These are phyloP conservation scores for Crithidia acanthocephali DNA, from an alignment of 208 protist genomes.

Conservation along the genomic window DNA sequence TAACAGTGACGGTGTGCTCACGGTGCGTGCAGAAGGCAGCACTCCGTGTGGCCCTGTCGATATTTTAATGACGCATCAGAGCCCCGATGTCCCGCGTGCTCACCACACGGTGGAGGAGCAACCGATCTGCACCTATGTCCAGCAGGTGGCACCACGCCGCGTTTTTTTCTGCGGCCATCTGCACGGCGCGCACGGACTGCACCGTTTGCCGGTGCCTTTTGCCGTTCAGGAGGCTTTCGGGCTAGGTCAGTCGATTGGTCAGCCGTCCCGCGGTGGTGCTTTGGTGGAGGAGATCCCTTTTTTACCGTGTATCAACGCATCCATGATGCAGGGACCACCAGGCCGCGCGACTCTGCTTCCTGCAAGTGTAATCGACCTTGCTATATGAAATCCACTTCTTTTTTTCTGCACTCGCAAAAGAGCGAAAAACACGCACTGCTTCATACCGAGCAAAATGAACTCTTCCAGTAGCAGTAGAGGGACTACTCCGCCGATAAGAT, in stretches of 20 bases:
- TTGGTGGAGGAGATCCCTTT: conserved; percentile 29
- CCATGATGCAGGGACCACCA: conserved; percentile 41
- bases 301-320: conserved; percentile 56
- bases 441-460: no score
- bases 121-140: conserved; percentile 40
- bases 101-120: conserved; percentile 28
- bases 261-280: not conserved
- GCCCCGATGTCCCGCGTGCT: conserved; percentile 20
- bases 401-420: no score
- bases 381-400: conserved; percentile 21
- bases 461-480: no score
- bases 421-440: not conserved
- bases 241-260: not conserved
- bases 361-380: conserved; percentile 57
- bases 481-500: no score
- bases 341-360: conserved; percentile 23
- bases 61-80: conserved; percentile 65
- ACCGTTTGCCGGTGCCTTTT: conserved; percentile 37
- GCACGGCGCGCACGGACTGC: conserved; percentile 55
- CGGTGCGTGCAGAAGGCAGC: conserved; percentile 39
- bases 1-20: not conserved
- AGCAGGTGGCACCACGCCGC: conserved; percentile 45
- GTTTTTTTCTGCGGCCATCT: conserved; percentile 58
- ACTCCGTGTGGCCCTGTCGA: conserved; percentile 46
- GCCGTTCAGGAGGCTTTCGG: conserved; percentile 16